phyloP scores from a whole-genome alignment of 345 rosid species.

The Rhodomyrtus tomentosa region DNA sequence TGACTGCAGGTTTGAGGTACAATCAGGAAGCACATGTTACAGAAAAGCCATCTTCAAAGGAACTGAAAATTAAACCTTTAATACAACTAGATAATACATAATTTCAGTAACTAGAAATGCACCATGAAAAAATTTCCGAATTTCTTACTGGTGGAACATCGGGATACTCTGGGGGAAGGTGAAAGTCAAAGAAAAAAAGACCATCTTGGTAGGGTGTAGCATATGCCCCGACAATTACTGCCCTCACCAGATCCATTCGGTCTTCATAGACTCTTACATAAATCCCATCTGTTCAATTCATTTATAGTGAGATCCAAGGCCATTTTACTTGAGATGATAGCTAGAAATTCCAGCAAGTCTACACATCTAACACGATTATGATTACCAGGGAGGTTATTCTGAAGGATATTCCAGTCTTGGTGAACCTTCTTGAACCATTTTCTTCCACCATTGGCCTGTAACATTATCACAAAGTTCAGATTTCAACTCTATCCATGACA shows the following conservation, averaged over 20 bases:
- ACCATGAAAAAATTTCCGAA: background rate
- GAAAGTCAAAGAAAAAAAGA: slow-evolving; percentile 93
- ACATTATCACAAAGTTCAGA: background rate
- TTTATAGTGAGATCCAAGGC: background rate
- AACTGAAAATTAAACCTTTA: background rate
- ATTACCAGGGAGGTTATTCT: slow-evolving; percentile 94
- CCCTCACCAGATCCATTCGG: slow-evolving; percentile 89
- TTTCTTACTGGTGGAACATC: slow-evolving; percentile 74
- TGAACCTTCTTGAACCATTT: slow-evolving; percentile 93
- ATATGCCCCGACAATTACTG: slow-evolving; percentile 84
- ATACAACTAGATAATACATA: background rate
- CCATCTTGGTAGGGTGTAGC: slow-evolving; percentile 99
- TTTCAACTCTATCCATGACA: background rate
- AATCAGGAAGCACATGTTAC: background rate
- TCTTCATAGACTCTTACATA: slow-evolving; percentile 87
- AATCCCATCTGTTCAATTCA: slow-evolving; percentile 52
- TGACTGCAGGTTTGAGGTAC: slow-evolving; percentile 38
- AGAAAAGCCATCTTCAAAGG: background rate
- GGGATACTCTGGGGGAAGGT: slow-evolving; percentile 82
- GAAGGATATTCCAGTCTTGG: slow-evolving; percentile 96
- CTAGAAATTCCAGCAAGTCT: background rate
- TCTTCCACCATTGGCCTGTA: slow-evolving; percentile 65
- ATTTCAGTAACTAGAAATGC: background rate
- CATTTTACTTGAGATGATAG: background rate
- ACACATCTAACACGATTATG: background rate